Conservation (phyloP, 73 alveolate genomes). For the Tetrahymena borealis region DNA sequence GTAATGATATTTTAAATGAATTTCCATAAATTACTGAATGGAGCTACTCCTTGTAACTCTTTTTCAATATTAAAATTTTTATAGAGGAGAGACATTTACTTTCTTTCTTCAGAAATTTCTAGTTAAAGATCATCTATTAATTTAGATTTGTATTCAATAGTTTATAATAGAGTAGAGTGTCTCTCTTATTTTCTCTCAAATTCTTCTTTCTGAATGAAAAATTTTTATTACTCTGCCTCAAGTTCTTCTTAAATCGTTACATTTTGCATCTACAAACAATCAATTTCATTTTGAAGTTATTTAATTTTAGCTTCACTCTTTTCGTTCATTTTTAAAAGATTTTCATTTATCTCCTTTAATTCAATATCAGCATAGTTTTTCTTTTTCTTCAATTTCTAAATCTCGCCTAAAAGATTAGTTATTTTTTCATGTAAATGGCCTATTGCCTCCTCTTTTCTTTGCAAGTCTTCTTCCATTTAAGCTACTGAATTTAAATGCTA, state of each 20-base stretch:
- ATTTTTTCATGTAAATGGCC: not conserved
- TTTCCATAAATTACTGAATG: not conserved
- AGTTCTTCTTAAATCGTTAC: not conserved
- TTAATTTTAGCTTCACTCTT: not conserved
- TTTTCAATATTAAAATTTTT: not conserved
- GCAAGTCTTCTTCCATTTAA: not conserved
- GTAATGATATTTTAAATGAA: not conserved
- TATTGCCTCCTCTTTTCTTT: not conserved
- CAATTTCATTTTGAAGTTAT: not conserved
- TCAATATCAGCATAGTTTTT: not conserved
- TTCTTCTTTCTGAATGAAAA: not conserved
- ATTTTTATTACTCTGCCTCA: not conserved
- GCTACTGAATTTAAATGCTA: not conserved
- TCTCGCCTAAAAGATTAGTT: not conserved
- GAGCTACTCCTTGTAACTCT: not conserved
- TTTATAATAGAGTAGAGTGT: not conserved
- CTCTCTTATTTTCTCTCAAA: not conserved
- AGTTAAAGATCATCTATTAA: not conserved
- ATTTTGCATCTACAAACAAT: not conserved
- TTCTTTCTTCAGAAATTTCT: not conserved
- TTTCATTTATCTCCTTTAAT: not conserved
- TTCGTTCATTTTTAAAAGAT: not conserved
- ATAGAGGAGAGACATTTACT: not conserved
- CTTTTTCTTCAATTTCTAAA: not conserved
- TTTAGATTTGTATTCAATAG: not conserved